Evolutionary conservation across 176 grass and related monocot species (phyloP), one percentile per base, ranked within the genome.

Genomic region (Aechmea fasciata): DNA sequence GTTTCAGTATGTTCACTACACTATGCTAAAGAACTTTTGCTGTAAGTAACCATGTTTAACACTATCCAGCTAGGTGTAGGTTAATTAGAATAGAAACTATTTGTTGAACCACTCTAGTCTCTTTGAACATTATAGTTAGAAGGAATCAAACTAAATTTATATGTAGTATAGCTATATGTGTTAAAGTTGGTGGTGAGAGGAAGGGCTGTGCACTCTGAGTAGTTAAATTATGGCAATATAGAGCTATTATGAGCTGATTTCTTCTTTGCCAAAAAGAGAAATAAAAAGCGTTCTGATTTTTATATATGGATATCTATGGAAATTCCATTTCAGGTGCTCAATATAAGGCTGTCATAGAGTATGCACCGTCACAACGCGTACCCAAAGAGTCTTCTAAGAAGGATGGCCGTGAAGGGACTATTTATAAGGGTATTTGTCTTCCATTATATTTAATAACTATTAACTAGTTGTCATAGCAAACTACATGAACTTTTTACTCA

Each of bases 321-420:
- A 51, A 51, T 50, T 15, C 20, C 15, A 65, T 48, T 11, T 20
- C 52, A 77, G 74, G 74, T 68, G 65, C 65, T 77, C 74, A 61
- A 12, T 77, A 67, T 77, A 77, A 69, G 65, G 28, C n/a, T 57
- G 28, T 68, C 48, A 65, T 77, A 68, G 74, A 77, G 52, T 77
- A 77, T 77, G 74, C 74, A 15, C 74, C 74, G 2, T 77, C 65
- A 20, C 74, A 77, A 48, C 29, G 10, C 24, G 74, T 59, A 55
- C 74, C 74, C 3, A 77, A 77, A 52, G 49, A 11, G 11, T 59
- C 17, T 11, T 77, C 52, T 55, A 77, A 77, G 65, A 77, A 77
- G 41, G 74, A 77, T 77, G 74, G 65, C 7, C 65, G 51, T 49
- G 74, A 77, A 49, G 74, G 74, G 11, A 68, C 74, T 17, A 61